phyloP scores from a whole-genome alignment of 2,329 filamentous ascomycete genomes.

The Diaporthe longicolla region DNA sequence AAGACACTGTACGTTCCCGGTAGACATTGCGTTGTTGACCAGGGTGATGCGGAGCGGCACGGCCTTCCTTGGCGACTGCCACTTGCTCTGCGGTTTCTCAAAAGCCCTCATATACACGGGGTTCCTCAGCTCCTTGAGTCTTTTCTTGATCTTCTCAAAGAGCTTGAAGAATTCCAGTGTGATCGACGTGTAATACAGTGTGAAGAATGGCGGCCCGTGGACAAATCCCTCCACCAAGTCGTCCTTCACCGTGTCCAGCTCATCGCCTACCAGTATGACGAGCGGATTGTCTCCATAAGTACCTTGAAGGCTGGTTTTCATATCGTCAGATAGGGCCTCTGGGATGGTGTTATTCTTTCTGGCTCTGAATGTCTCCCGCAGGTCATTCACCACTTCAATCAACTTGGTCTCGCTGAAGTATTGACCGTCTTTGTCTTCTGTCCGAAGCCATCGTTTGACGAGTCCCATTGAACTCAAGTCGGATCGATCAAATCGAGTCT shows the following conservation, averaged over 20 bases:
- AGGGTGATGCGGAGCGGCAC: too few relatives aligned
- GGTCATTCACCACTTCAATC: too few relatives aligned
- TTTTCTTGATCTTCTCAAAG: neutral
- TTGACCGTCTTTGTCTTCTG: too few relatives aligned
- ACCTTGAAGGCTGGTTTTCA: too few relatives aligned
- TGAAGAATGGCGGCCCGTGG: neutral
- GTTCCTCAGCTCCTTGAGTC: neutral
- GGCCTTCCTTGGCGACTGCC: neutral
- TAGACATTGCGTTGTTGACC: neutral
- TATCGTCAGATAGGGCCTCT: too few relatives aligned
- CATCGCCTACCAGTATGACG: neutral
- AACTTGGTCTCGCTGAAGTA: too few relatives aligned
- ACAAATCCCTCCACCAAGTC: neutral
- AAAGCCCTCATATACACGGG: neutral
- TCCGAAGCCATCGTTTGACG: too few relatives aligned
- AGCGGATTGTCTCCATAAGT: neutral
- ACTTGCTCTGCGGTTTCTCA: neutral
- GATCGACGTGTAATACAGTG: neutral
- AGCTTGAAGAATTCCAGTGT: neutral
- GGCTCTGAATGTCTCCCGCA: too few relatives aligned
- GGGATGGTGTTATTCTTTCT: too few relatives aligned
- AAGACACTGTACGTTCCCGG: neutral
- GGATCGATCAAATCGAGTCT: too few relatives aligned
- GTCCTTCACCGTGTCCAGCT: neutral
- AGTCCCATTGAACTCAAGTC: too few relatives aligned